Evolutionary conservation across 2,329 filamentous ascomycete species (phyloP), one percentile per base, ranked within the genome.

Genomic region (Celoporthe dispersa): DNA sequence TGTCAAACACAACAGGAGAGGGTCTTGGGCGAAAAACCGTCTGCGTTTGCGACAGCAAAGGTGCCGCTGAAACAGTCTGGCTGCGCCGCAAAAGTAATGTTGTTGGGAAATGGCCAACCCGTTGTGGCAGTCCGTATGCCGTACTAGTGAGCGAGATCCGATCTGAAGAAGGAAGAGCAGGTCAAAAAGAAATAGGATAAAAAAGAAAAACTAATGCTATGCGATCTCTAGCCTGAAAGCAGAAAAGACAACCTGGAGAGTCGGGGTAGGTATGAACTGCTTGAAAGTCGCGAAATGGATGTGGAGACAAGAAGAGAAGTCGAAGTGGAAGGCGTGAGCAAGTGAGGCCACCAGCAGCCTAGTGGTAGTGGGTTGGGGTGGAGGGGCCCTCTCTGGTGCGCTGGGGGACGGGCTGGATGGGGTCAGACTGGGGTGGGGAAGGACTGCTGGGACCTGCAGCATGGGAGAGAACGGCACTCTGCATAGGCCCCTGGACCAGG

Each of bases 401-500:
- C 6, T 44, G 33, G n/a, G 59, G 55, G 33, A 22, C 57, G 31
- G 57, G 57, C 31, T 33, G 39, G 62, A 64, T 64, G 62, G 41
- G 41, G 62, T 33, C 62, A 51, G 62, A 33, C 62, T n/a, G 62
- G 62, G 39, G 37, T 31, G 60, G 33, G 55, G 55, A 9, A 35
- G 25, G 51, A n/a, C 5, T n/a, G 22, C 31, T 61, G 60, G 62
- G 62, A 64, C 41, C 62, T 64, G 62, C 62, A 64, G 62, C 39
- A 48, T 51, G 28, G n/a, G n/a, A n/a, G 62, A 51, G 41, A 37
- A 37, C 37, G 31, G 57, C 31, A 37, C 57, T 60, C 16, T 60
- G 57, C 57, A 60, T 60, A n/a, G 16, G 39, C 62, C 39, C 62
- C 39, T 64, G 37, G 60, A 64, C 28, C 62, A 64, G 62, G 62